These are phyloP conservation scores for Silene coronaria DNA, from an alignment of 179 eudicot species.

Conservation along the genomic window DNA sequence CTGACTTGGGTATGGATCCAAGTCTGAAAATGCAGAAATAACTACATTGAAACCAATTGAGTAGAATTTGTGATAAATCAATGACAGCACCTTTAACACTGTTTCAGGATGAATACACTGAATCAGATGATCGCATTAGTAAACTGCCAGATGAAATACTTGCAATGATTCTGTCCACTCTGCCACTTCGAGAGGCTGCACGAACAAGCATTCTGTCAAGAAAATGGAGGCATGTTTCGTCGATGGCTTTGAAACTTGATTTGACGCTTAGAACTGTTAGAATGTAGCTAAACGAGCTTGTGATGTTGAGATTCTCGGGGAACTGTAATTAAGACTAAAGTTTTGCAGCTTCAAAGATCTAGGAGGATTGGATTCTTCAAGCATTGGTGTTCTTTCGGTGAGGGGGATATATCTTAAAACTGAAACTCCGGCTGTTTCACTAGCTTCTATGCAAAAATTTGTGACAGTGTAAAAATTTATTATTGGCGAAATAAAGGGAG, in stretches of 20 bases:
- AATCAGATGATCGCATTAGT: conserved; percentile 8
- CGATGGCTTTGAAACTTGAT: conserved; percentile 11
- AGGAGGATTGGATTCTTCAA: conserved; percentile 3
- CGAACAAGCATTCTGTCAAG: conserved; percentile 10
- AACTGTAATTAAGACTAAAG: neutral
- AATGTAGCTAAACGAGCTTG: neutral
- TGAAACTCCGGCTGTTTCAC: neutral
- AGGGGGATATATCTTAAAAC: neutral
- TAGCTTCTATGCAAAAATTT: too few relatives aligned
- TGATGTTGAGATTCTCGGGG: neutral
- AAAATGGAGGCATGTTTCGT: conserved; percentile 17
- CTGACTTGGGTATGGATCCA: too few relatives aligned
- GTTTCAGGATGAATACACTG: conserved; percentile 11
- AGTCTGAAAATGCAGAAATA: too few relatives aligned
- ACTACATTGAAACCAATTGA: neutral
- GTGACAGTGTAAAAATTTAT: too few relatives aligned
- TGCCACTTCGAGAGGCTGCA: conserved; percentile 14
- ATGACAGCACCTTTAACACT: neutral
- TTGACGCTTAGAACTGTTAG: neutral
- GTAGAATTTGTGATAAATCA: neutral
- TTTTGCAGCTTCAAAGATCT: neutral
- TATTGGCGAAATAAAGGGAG: too few relatives aligned
- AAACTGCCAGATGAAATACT: conserved; percentile 17
- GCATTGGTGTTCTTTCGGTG: neutral
- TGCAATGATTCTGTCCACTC: conserved; percentile 1